Percentiles rank a stretch among this genome's conserved stretches.
These are phyloP conservation scores for Phytophthora macrochlamydospora DNA, from an alignment of 352 stramenopile genomes.

Conservation along the genomic window DNA sequence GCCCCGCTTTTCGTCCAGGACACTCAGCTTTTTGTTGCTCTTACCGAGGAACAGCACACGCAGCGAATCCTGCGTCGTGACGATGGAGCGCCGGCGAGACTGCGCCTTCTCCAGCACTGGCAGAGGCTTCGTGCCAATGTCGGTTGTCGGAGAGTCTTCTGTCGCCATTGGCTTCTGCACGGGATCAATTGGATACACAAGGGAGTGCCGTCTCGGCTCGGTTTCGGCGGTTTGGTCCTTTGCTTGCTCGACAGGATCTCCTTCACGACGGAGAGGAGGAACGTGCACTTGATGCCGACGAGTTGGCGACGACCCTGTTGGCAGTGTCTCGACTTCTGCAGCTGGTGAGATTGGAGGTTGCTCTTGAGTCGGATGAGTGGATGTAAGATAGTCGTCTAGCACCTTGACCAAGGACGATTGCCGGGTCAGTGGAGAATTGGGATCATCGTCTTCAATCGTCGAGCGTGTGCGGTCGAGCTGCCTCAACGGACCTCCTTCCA, in stretches of 20 bases:
- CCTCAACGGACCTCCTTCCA: background rate
- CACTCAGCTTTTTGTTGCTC: conserved; percentile 17
- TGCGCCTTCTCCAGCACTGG: conserved; percentile 17
- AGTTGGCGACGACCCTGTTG: background rate
- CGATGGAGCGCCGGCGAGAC: conserved; percentile 22
- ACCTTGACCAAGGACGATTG: conserved; percentile 32
- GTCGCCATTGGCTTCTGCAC: background rate
- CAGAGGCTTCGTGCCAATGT: background rate
- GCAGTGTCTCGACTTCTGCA: background rate
- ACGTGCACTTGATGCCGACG: conserved; percentile 17
- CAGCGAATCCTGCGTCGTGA: conserved; percentile 50
- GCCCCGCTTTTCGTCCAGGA: conserved; percentile 13
- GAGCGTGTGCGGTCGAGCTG: conserved; percentile 12
- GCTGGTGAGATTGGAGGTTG: background rate
- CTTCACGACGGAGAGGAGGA: conserved; percentile 1
- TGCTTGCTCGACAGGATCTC: background rate
- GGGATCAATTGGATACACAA: background rate
- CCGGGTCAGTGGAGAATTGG: conserved; percentile 7
- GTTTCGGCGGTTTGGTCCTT: background rate
- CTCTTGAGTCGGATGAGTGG: background rate
- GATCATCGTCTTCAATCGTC: conserved; percentile 5
- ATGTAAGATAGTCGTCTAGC: conserved; percentile 23
- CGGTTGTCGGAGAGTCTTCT: background rate
- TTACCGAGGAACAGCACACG: conserved; percentile 27
- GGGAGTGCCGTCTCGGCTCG: background rate